Percentiles rank a stretch among this genome's conserved stretches.
Evolutionary conservation across 139 green algal genomes (phyloP).

Genomic region (Tetraselmis chui): DNA sequence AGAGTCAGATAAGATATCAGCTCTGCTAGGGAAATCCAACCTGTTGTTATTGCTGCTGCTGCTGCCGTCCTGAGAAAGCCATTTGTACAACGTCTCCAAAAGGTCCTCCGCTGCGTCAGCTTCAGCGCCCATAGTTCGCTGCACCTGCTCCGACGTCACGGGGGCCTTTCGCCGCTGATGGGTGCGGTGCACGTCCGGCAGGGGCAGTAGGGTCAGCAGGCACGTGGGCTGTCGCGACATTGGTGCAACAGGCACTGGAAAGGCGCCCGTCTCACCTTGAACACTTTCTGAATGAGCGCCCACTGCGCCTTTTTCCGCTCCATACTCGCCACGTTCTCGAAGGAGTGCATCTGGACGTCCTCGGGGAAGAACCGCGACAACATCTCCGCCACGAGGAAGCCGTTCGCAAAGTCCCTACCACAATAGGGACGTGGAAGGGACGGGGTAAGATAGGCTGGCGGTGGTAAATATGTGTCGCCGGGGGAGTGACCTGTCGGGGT

Average conservation of each 20-base stretch:
- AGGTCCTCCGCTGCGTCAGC: neutral
- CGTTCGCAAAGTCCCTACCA: conserved; percentile 35
- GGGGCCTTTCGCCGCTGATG: neutral
- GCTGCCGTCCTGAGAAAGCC: too few relatives aligned
- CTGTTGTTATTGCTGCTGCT: too few relatives aligned
- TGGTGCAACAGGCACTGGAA: too few relatives aligned
- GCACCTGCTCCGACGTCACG: neutral
- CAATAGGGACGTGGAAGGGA: neutral
- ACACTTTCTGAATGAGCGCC: conserved; percentile 53
- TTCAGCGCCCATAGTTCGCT: neutral
- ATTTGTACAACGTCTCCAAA: neutral
- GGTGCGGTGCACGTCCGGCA: too few relatives aligned
- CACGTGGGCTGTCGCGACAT: too few relatives aligned
- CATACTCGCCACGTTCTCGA: conserved; percentile 57
- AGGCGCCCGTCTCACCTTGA: too few relatives aligned
- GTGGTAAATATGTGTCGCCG: neutral
- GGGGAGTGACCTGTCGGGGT: too few relatives aligned
- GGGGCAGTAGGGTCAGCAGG: too few relatives aligned
- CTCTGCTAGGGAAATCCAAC: neutral
- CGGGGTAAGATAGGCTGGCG: neutral
- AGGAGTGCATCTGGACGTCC: conserved; percentile 63
- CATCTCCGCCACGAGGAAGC: neutral
- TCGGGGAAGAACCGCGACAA: conserved; percentile 16
- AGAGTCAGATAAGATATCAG: neutral
- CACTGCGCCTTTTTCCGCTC: conserved; percentile 62